Evolutionary conservation across 2,329 filamentous ascomycete species (phyloP), one percentile per base, ranked within the genome.

Genomic region (Colletotrichum lupini): DNA sequence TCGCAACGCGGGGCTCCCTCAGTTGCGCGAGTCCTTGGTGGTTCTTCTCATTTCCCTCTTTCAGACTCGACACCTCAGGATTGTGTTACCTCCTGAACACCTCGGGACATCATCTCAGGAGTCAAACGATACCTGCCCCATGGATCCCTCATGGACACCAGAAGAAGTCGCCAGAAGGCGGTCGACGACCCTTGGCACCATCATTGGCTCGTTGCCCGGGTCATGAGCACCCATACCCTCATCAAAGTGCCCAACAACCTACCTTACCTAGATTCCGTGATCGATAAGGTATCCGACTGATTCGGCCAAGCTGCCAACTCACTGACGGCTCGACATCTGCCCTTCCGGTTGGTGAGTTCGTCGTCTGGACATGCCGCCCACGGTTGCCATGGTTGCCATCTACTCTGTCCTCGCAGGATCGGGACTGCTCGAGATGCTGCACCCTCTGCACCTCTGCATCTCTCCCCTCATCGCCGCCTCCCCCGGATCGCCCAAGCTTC

Each of bases 341-440:
- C 37, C n/a, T 71, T 73, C 71, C 67, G 67, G 67, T 73, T 73
- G 71, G 71, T 70, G 60, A 32, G 26, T 66, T 64, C 30, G 30
- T 55, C 30, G 11, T 37, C 46, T 55, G 22, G 30, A 35, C 61
- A 37, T 55, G 14, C 30, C 16, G n/a, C 30, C 12, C 8, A 26
- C 53, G 61, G 61, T 55, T 64, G 61, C 61, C 61, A 64, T 53
- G 67, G 56, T 28, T 73, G 60, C 32, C 55, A 56, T 56, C 30
- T 65, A 46, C 30, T 57, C 37, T 35, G 14, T 57, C 32, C 56
- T 53, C 49, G 67, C 61, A 71, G 60, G 7, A 66, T 71, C 67
- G 65, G 61, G 70, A 73, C 19, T 53, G 49, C 66, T 58, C 53
- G n/a, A 24, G 22, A 26, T 28, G 24, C 46, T 67, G 68, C 62